Evolutionary conservation across 2,329 filamentous ascomycete species (phyloP).

Genomic region (Aschersonia sp.): DNA sequence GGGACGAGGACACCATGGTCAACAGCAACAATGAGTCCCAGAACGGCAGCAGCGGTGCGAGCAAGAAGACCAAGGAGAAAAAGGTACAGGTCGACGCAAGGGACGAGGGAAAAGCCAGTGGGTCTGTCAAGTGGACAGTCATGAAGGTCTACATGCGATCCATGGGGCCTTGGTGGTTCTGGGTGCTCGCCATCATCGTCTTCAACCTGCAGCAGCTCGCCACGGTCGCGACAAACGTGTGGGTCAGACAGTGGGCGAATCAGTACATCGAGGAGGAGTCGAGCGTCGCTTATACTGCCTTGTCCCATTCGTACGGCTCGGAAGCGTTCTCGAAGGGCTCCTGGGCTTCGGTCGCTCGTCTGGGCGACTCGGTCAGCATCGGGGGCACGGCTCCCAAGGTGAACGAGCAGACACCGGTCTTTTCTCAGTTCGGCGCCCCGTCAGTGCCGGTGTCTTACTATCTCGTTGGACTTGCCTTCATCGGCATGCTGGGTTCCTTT

Average conservation of each 20-base stretch:
- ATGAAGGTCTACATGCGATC: constrained; percentile 72
- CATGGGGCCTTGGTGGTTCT: constrained; percentile 98
- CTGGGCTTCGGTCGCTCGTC: constrained; percentile 23
- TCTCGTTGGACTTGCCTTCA: constrained; percentile 63
- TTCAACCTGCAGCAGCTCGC: constrained; percentile 76
- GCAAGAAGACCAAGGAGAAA: constrained; percentile 32
- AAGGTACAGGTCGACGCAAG: constrained; percentile 36
- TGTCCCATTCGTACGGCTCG: constrained; percentile 11
- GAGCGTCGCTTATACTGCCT: constrained; percentile 7
- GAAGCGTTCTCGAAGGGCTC: constrained; percentile 13
- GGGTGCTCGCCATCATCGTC: constrained; percentile 58
- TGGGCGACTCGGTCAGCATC: constrained; percentile 12
- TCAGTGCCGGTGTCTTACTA: constrained; percentile 66
- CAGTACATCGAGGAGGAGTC: constrained; percentile 47
- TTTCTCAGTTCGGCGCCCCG: constrained; percentile 29
- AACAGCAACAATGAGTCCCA: constrained; percentile 31
- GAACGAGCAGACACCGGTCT: constrained; percentile 5
- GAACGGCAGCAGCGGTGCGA: constrained; percentile 26
- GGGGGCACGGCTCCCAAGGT: neutral
- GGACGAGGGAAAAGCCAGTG: constrained; percentile 68
- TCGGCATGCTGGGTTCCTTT: constrained; percentile 65
- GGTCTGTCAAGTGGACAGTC: constrained; percentile 77
- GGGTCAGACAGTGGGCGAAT: constrained; percentile 93
- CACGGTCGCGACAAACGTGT: constrained; percentile 77
- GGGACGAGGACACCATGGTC: constrained; percentile 46